Conservation (phyloP, 1,139 yeast species). For the Candida smagusa region DNA sequence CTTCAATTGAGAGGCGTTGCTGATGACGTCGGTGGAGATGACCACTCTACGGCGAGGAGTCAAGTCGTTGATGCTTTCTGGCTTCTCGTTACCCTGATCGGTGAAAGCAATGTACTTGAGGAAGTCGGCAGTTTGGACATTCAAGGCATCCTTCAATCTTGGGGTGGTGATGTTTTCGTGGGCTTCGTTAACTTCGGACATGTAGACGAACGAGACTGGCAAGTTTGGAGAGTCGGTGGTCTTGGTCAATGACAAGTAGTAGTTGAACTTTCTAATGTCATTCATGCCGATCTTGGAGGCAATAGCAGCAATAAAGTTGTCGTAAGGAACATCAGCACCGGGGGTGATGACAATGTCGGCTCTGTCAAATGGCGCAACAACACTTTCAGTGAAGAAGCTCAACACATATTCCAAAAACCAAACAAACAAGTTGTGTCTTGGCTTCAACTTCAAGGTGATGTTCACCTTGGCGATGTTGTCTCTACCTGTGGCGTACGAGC, state of each 20-base stretch:
- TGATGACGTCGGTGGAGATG: slow-evolving; percentile 48
- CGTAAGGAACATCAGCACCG: slow-evolving; percentile 50
- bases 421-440: slow-evolving; percentile 78
- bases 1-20: slow-evolving; percentile 42
- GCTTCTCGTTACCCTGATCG: slow-evolving; percentile 73
- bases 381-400: slow-evolving; percentile 50
- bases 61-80: slow-evolving; percentile 50
- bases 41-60: slow-evolving; percentile 55
- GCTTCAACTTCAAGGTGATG: slow-evolving; percentile 60
- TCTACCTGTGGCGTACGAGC: slow-evolving; percentile 89
- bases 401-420: slow-evolving; percentile 55
- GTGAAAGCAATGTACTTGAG: slow-evolving; percentile 74
- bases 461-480: slow-evolving; percentile 63
- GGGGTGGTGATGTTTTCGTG: slow-evolving; percentile 58
- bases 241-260: slow-evolving; percentile 79
- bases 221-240: slow-evolving; percentile 68
- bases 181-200: slow-evolving; percentile 85
- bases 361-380: slow-evolving; percentile 56
- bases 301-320: slow-evolving; percentile 74
- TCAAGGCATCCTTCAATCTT: slow-evolving; percentile 48
- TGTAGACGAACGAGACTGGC: slow-evolving; percentile 76
- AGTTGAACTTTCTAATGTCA: slow-evolving; percentile 68
- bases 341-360: slow-evolving; percentile 64
- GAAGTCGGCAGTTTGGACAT: slow-evolving; percentile 50
- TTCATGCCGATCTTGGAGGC: slow-evolving; percentile 87